Percentiles rank a stretch among this genome's conserved stretches.
Conservation (phyloP, 768 basidiomycete species). For the Sistotremastrum niveocremeum region DNA sequence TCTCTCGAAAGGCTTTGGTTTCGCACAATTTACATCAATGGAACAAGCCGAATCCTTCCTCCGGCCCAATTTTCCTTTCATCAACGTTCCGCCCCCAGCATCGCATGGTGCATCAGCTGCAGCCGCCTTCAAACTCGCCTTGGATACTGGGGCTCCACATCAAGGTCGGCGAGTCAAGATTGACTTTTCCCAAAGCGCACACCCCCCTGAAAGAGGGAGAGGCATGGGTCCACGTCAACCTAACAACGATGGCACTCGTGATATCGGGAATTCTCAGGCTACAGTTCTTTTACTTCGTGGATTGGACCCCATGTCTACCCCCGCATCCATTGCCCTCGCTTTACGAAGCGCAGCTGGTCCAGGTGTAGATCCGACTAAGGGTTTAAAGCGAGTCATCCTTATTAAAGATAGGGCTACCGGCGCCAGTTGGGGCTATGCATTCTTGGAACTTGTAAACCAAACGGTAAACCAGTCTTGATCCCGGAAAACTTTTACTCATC, state of each 20-base stretch:
- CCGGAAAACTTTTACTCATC: neutral
- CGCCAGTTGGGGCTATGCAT: constrained; percentile 87
- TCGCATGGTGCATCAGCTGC: constrained; percentile 74
- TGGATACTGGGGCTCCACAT: constrained; percentile 56
- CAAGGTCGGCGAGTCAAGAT: constrained; percentile 86
- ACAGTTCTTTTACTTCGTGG: constrained; percentile 83
- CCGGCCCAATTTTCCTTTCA: constrained; percentile 79
- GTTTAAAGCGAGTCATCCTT: constrained; percentile 77
- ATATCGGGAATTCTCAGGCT: constrained; percentile 79
- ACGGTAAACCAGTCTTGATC: constrained; percentile 36
- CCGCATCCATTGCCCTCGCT: constrained; percentile 75
- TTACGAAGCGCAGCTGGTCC: constrained; percentile 73
- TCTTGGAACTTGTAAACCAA: constrained; percentile 81
- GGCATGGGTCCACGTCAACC: constrained; percentile 37
- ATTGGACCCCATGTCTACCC: constrained; percentile 76
- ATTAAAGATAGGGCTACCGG: constrained; percentile 81
- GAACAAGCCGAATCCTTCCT: constrained; percentile 88
- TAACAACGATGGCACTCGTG: constrained; percentile 86
- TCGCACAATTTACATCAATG: constrained; percentile 80
- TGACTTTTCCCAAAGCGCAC: constrained; percentile 83
- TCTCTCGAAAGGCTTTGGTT: constrained; percentile 91
- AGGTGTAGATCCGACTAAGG: constrained; percentile 65
- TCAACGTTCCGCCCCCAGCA: constrained; percentile 84
- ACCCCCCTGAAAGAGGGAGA: constrained; percentile 49
- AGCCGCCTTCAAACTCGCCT: constrained; percentile 56